Evolutionary conservation across 768 basidiomycete genomes (phyloP).

Genomic region (Calocybe cyanea): DNA sequence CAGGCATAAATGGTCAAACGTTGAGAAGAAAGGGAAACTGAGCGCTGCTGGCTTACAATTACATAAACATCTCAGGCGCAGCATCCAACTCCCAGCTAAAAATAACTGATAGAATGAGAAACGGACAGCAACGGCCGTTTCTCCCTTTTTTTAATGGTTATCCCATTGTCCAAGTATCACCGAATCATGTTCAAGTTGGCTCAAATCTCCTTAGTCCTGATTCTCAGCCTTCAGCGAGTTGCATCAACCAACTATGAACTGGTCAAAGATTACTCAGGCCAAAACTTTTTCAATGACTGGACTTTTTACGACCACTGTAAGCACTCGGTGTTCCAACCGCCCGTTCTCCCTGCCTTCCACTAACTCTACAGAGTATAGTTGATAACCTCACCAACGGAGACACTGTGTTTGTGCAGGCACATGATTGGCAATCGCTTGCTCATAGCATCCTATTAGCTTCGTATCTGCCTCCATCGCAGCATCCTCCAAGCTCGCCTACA

Average conservation of each 20-base stretch:
- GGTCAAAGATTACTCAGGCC: conserved; percentile 53
- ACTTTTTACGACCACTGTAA: conserved; percentile 56
- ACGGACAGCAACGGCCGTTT: background rate
- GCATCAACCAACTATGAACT: conserved; percentile 38
- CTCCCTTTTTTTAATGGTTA: background rate
- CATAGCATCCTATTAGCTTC: conserved; percentile 32
- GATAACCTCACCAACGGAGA: conserved; percentile 74
- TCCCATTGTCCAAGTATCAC: too few species aligned
- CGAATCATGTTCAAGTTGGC: too few species aligned
- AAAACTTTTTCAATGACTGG: conserved; percentile 67
- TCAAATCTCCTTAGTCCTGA: conserved; percentile 1
- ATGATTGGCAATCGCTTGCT: background rate
- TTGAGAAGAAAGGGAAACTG: conserved; percentile 1
- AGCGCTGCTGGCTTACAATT: too few species aligned
- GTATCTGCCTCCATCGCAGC: conserved; percentile 44
- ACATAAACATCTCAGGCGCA: background rate
- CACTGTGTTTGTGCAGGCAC: conserved; percentile 34
- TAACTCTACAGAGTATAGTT: conserved; percentile 28
- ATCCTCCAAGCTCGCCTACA: conserved; percentile 52
- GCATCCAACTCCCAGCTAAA: background rate
- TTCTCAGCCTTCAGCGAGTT: conserved; percentile 4
- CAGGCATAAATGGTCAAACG: conserved; percentile 13
- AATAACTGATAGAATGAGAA: too few species aligned
- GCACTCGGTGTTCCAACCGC: conserved; percentile 17
- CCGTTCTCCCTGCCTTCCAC: conserved; percentile 1